A percentile compares a stretch with the other conserved stretches of the same genome.
Conservation (phyloP, 202 grass and related monocot genomes). For the Zoysia matrella region DNA sequence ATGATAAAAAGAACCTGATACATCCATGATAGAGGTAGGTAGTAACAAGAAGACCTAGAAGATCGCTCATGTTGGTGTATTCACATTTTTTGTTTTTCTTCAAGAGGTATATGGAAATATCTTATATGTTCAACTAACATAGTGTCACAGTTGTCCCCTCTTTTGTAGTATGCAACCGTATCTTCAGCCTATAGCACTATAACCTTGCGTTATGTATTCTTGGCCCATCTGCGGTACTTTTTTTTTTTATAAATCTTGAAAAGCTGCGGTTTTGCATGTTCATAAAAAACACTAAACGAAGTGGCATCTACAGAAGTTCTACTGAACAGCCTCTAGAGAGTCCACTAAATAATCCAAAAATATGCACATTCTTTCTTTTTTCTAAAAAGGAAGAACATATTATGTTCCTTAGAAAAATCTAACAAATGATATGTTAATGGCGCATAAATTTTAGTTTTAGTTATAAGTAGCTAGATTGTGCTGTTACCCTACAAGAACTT, state of each 20-base stretch:
- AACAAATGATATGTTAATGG: constrained; percentile 15
- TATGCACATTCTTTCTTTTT: background rate
- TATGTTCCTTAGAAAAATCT: background rate
- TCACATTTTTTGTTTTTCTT: background rate
- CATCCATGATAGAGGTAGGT: constrained; percentile 5
- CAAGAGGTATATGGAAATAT: too few relatives aligned
- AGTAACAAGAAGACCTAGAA: background rate
- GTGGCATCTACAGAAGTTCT: background rate
- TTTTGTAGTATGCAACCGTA: too few relatives aligned
- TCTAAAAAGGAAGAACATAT: too few relatives aligned
- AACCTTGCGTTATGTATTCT: too few relatives aligned
- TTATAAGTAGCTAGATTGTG: background rate
- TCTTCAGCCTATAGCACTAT: too few relatives aligned
- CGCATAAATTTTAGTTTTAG: background rate
- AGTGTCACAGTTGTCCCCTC: too few relatives aligned
- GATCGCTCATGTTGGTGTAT: background rate
- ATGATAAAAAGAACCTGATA: background rate
- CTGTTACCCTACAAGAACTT: background rate
- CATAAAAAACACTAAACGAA: background rate
- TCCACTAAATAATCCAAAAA: background rate
- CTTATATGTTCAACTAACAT: background rate
- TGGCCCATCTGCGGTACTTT: too few relatives aligned
- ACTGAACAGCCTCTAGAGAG: background rate
- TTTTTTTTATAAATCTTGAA: too few relatives aligned
- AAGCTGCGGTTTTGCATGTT: too few relatives aligned